These are phyloP conservation scores for Aspergillus sp. DNA, from an alignment of 2,329 filamentous ascomycete species.

Conservation along the genomic window DNA sequence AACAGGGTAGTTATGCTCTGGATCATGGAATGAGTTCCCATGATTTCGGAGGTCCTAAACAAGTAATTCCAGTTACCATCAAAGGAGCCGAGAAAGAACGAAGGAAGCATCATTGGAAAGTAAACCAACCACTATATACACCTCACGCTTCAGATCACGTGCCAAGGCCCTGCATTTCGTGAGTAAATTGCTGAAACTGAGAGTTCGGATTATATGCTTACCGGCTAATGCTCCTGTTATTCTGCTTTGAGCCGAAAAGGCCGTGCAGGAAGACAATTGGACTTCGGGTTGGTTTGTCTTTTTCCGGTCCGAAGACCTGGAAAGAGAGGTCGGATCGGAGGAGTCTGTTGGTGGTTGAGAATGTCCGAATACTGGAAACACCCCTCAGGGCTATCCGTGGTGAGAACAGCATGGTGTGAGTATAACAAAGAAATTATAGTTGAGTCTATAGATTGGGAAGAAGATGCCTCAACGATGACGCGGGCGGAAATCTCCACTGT, in stretches of 20 bases:
- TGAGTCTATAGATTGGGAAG: not conserved
- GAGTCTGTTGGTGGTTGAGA: constrained; percentile 30
- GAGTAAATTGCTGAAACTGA: not conserved
- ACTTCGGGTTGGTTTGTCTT: constrained; percentile 35
- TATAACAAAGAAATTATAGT: not conserved
- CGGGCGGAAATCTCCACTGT: constrained; percentile 1
- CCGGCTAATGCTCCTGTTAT: constrained; percentile 94
- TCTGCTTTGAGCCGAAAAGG: constrained; percentile 91
- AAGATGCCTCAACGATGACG: constrained; percentile 2
- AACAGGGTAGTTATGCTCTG: constrained; percentile 72
- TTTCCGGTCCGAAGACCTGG: constrained; percentile 38
- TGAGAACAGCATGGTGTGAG: constrained; percentile 6
- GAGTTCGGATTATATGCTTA: constrained; percentile 46
- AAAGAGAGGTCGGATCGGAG: constrained; percentile 33
- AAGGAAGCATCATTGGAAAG: not conserved
- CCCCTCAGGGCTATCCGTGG: constrained; percentile 16
- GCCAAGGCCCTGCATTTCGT: constrained; percentile 63
- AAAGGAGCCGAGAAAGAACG: not conserved
- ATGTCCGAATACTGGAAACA: constrained; percentile 22
- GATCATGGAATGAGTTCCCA: constrained; percentile 79
- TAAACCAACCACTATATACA: constrained; percentile 73
- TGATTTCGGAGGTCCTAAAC: constrained; percentile 84
- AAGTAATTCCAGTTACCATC: not conserved
- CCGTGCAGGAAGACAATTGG: constrained; percentile 90
- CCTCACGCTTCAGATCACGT: constrained; percentile 72